Percentiles rank a stretch among this genome's conserved stretches.
Conservation (phyloP, 2,329 filamentous ascomycete species). For the Zymoseptoria passerinii region DNA sequence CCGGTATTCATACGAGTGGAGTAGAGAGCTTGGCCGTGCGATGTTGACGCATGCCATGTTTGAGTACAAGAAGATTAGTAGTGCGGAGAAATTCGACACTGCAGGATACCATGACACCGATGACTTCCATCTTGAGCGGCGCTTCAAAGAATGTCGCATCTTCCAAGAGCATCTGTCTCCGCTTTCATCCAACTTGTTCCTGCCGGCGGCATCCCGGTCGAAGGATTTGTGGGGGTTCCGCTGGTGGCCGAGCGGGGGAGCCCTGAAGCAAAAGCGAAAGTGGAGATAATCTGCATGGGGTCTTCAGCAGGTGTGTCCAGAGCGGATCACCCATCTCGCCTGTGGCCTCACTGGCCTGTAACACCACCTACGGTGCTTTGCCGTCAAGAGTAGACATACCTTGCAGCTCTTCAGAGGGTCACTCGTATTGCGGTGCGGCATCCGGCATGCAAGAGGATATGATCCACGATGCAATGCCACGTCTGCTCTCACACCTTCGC, state of each 20-base stretch:
- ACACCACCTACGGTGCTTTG: background rate
- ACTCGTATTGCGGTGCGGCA: background rate
- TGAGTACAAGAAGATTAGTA: too few species aligned
- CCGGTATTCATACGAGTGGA: constrained; percentile 13
- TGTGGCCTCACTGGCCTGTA: too few species aligned
- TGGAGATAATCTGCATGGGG: background rate
- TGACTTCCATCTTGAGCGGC: background rate
- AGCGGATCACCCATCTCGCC: background rate
- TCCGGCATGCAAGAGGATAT: background rate
- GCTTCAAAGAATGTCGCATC: background rate
- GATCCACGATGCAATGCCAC: background rate
- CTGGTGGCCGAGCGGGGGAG: background rate
- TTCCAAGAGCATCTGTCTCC: background rate
- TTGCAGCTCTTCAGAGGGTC: background rate
- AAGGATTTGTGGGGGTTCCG: background rate
- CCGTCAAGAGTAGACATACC: background rate
- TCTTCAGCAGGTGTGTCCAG: background rate
- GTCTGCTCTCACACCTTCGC: constrained; percentile 1
- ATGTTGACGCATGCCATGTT: background rate
- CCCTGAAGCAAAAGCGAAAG: background rate
- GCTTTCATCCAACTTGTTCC: too few species aligned
- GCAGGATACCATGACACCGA: background rate
- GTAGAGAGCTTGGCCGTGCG: background rate
- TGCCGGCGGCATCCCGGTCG: background rate
- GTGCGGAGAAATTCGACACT: background rate